Evolutionary conservation across 805 yeast genomes (phyloP), one percentile per base, ranked within the genome.

Genomic region (Sungouiella blattae): DNA sequence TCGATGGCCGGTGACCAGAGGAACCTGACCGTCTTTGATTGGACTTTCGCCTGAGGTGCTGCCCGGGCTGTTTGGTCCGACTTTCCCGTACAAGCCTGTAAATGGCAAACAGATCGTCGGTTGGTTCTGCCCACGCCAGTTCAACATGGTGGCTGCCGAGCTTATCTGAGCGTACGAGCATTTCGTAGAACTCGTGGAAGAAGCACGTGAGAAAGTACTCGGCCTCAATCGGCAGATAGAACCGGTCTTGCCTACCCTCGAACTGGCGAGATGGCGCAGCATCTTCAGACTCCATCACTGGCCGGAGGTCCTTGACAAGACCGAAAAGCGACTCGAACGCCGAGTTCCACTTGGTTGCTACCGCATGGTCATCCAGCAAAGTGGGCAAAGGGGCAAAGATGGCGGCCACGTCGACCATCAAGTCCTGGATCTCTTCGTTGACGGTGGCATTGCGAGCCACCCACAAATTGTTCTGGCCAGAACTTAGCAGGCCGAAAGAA

Each of bases 191-290:
- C 22, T 32, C 35, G 16, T 17, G 26, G 14, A 25, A 32, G 30
- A 32, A 32, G 20, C 17, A 18, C 4, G 29, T 14, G 18, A 25
- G 5, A 13, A 32, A 32, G 18, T 16, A 18, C 25, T 32, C 35
- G 12, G 9, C 25, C 30, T 32, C 35, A 4, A 32, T 11, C 8
- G 9, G n/a, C 35, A 26, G 29, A 22, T 31, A 31, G 23, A 31
- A 16, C 13, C 33, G 27, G 22, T 28, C 33, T 13, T 29, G 29
- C 4, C 35, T 17, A 9, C 30, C 30, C 16, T 32, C 35, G 35
- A 25, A 26, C 15, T 7, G 5, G 7, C 18, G 13, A 12, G 8
- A 3, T 9, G 22, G 22, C 4, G 14, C 9, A 11, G 8, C 11
- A n/a, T 23, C 26, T 15, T 23, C 18, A 13, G 8, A 5, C 13